These are phyloP conservation scores for Yamadazyma triangularis DNA, from an alignment of 1,139 yeast genomes.

Conservation along the genomic window DNA sequence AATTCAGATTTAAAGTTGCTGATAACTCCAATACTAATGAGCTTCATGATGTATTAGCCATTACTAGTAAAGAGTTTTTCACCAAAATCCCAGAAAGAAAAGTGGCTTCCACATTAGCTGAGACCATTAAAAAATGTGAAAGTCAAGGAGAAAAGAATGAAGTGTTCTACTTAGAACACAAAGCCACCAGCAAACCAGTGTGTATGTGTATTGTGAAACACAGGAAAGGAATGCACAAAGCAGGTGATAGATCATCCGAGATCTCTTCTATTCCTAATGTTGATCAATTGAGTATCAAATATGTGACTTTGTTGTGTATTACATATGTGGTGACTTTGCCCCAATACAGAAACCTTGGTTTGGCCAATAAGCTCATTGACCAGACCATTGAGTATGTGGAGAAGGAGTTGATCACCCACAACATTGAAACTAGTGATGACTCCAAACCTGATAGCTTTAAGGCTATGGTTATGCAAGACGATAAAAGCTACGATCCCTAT, in stretches of 20 bases:
- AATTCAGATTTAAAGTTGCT: constrained; percentile 16
- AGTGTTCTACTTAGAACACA: constrained; percentile 29
- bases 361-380: constrained; percentile 24
- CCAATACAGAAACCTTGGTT: constrained; percentile 26
- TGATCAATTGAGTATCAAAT: constrained; percentile 27
- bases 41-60: constrained; percentile 20
- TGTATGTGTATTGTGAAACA: constrained; percentile 24
- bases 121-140: constrained; percentile 35
- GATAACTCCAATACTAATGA: constrained; percentile 21
- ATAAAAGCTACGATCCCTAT: constrained; percentile 24
- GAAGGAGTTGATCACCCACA: constrained; percentile 21
- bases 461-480: constrained; percentile 24
- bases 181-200: constrained; percentile 19
- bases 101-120: constrained; percentile 17
- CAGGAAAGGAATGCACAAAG: constrained; percentile 27
- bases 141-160: constrained; percentile 5
- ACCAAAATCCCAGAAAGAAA: constrained; percentile 20
- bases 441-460: constrained; percentile 24
- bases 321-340: constrained; percentile 26
- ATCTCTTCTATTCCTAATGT: constrained; percentile 33
- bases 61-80: constrained; percentile 30
- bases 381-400: constrained; percentile 32
- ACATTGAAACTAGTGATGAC: constrained; percentile 18
- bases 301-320: constrained; percentile 23
- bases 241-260: constrained; percentile 23